Percentiles rank a stretch among this genome's conserved stretches.
These are phyloP conservation scores for Urochloa ruziziensis DNA, from an alignment of 176 grass and related monocot genomes.

Conservation along the genomic window DNA sequence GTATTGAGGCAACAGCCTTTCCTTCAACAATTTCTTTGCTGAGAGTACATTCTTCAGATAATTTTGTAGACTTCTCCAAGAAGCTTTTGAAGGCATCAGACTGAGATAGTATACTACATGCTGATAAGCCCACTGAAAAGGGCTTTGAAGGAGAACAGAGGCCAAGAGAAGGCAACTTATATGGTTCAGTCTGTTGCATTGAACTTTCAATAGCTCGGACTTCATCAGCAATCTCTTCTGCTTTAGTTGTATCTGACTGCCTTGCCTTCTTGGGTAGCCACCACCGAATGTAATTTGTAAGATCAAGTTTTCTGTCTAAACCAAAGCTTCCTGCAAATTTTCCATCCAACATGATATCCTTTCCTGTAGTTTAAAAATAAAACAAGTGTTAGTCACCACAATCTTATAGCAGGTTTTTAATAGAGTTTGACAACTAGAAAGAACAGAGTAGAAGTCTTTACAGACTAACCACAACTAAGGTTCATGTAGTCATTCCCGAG, in stretches of 20 bases:
- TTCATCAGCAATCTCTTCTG: constrained; percentile 76
- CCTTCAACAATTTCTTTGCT: constrained; percentile 61
- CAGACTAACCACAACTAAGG: constrained; percentile 59
- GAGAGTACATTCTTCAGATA: constrained; percentile 60
- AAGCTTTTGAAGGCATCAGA: constrained; percentile 87
- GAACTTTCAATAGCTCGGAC: constrained; percentile 76
- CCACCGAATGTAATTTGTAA: constrained; percentile 97
- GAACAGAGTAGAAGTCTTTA: constrained; percentile 3
- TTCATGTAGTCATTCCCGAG: constrained; percentile 73
- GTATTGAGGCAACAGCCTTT: constrained; percentile 35
- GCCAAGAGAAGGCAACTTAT: constrained; percentile 88
- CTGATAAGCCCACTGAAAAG: constrained; percentile 46
- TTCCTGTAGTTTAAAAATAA: constrained; percentile 62
- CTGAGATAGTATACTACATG: constrained; percentile 77
- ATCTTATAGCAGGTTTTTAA: constrained; percentile 13
- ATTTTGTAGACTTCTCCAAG: constrained; percentile 66
- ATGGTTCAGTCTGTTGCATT: constrained; percentile 66
- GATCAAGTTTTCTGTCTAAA: constrained; percentile 89
- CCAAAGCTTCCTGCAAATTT: constrained; percentile 62
- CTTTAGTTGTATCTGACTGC: constrained; percentile 61
- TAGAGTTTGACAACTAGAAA: background rate
- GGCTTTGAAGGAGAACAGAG: constrained; percentile 47
- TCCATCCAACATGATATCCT: constrained; percentile 61
- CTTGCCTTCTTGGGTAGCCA: constrained; percentile 83
- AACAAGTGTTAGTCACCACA: constrained; percentile 37